Conservation (phyloP, 164 flowering plant species). For the Cinnamomum micranthum region DNA sequence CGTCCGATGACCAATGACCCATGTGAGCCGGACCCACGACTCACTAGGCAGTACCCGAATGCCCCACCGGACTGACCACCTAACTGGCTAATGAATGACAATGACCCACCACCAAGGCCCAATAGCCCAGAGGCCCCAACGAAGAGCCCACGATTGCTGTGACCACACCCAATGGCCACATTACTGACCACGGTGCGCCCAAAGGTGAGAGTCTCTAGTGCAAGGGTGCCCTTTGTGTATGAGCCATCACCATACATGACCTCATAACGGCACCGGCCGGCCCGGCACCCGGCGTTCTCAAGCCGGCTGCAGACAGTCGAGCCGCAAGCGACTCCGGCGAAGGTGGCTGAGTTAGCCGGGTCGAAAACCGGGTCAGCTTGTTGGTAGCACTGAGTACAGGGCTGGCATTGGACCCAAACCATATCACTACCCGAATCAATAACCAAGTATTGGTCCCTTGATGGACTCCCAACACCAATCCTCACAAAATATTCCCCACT, state of each 20-base stretch:
- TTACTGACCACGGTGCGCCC: conserved; percentile 45
- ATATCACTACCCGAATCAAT: conserved; percentile 89
- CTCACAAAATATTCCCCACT: conserved; percentile 88
- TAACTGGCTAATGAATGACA: conserved; percentile 81
- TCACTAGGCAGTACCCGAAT: conserved; percentile 77
- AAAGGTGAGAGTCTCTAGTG: conserved; percentile 56
- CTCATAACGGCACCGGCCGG: conserved; percentile 73
- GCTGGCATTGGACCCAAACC: conserved; percentile 89
- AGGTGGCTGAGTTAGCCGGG: conserved; percentile 69
- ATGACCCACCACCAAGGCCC: conserved; percentile 82
- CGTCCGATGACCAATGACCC: conserved; percentile 79
- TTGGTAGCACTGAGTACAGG: conserved; percentile 68
- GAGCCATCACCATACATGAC: conserved; percentile 71
- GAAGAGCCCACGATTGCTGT: conserved; percentile 78
- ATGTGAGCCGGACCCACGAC: conserved; percentile 51
- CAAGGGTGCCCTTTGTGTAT: conserved; percentile 57
- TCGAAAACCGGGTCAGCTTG: conserved; percentile 87
- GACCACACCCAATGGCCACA: conserved; percentile 94
- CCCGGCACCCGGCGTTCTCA: conserved; percentile 45
- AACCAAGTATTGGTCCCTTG: conserved; percentile 72
- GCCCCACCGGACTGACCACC: conserved; percentile 76
- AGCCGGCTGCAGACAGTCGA: conserved; percentile 48
- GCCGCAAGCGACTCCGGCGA: conserved; percentile 58
- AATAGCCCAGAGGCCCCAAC: conserved; percentile 86
- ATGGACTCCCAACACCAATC: conserved; percentile 89